Conservation (phyloP, 257 asterid genomes). For the Nicotiana tomentosiformis region DNA sequence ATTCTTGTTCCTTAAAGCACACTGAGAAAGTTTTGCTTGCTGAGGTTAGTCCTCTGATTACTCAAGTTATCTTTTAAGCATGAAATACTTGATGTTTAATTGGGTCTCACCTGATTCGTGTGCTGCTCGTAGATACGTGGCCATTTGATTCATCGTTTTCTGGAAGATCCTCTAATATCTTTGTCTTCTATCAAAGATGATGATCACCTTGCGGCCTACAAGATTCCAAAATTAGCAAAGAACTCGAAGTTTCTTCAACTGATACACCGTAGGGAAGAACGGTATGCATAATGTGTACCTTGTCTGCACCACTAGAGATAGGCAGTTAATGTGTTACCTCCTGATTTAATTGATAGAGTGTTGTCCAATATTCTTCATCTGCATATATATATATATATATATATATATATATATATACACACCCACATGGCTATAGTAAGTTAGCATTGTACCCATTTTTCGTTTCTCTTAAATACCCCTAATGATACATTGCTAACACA, state of each 20-base stretch:
- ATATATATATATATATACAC: too few relatives aligned
- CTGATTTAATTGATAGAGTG: not conserved
- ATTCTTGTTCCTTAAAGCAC: constrained; percentile 71
- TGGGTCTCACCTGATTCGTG: constrained; percentile 7
- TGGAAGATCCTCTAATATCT: constrained; percentile 85
- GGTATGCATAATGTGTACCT: constrained; percentile 40
- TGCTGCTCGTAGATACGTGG: constrained; percentile 69
- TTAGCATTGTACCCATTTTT: too few relatives aligned
- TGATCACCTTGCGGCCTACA: constrained; percentile 92
- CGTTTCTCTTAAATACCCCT: too few relatives aligned
- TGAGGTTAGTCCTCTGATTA: constrained; percentile 49
- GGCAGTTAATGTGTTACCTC: not conserved
- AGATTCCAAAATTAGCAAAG: constrained; percentile 67
- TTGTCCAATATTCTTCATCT: too few relatives aligned
- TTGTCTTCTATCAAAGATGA: constrained; percentile 84
- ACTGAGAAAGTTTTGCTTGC: constrained; percentile 93
- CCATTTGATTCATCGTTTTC: constrained; percentile 74
- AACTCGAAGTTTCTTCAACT: constrained; percentile 85
- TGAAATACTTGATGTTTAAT: not conserved
- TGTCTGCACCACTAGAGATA: not conserved
- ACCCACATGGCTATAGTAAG: too few relatives aligned
- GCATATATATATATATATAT: too few relatives aligned
- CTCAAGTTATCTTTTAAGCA: not conserved
- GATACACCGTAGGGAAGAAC: constrained; percentile 93
- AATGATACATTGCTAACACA: too few relatives aligned